Evolutionary conservation across 345 rosid genomes (phyloP).

Genomic region (Alliaria petiolata): DNA sequence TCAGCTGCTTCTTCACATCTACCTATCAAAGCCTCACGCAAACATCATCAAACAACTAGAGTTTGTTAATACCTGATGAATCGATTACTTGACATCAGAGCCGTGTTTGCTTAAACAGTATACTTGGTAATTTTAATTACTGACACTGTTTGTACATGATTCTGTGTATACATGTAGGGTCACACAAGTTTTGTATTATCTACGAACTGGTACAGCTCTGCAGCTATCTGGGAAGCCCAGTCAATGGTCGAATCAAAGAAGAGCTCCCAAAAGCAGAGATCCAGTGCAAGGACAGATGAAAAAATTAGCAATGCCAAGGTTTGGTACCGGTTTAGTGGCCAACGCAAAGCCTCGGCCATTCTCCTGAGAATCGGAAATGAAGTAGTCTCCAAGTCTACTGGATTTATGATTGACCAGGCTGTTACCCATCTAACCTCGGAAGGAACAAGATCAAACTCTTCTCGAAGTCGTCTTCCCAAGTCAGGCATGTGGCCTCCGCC

Average conservation of each 20-base stretch:
- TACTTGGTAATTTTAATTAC: background rate
- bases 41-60: background rate
- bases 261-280: slow-evolving; percentile 88
- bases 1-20: too few species aligned
- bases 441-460: slow-evolving; percentile 73
- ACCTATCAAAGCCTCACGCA: too few species aligned
- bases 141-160: slow-evolving; percentile 8
- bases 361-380: slow-evolving; percentile 61
- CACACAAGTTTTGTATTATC: slow-evolving; percentile 39
- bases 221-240: slow-evolving; percentile 53
- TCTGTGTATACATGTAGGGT: background rate
- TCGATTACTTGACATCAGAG: background rate
- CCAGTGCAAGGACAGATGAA: slow-evolving; percentile 72
- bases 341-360: slow-evolving; percentile 68
- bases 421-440: slow-evolving; percentile 73
- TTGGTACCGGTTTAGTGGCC: slow-evolving; percentile 91
- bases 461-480: slow-evolving; percentile 69
- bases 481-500: slow-evolving; percentile 99
- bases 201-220: slow-evolving; percentile 37
- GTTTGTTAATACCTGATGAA: background rate
- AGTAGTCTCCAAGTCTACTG: slow-evolving; percentile 34
- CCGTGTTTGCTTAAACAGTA: background rate
- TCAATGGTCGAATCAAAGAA: slow-evolving; percentile 56
- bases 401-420: slow-evolving; percentile 83
- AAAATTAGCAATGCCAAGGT: slow-evolving; percentile 74